These are phyloP conservation scores for Lactifluus hygrophoroides DNA, from an alignment of 768 basidiomycete genomes.

Conservation along the genomic window DNA sequence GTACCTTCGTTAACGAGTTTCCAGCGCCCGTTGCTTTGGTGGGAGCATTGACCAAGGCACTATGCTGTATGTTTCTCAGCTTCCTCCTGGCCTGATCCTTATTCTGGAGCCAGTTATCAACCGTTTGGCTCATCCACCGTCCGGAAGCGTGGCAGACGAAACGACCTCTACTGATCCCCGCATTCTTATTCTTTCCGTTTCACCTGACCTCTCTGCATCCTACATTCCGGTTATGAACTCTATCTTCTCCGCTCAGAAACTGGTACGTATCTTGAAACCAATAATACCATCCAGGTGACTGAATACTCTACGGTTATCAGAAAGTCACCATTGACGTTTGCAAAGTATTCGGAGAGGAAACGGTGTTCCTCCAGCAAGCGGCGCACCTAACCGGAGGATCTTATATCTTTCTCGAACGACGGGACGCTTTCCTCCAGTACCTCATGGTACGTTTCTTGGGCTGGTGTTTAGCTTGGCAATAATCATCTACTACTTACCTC, in stretches of 20 bases:
- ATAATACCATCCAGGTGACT: not conserved
- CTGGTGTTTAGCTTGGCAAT: not conserved
- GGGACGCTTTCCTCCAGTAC: slow-evolving; percentile 87
- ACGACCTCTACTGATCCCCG: slow-evolving; percentile 40
- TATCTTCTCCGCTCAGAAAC: slow-evolving; percentile 97
- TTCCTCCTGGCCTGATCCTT: not conserved
- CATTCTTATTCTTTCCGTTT: slow-evolving; percentile 80
- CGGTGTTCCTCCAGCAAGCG: slow-evolving; percentile 96
- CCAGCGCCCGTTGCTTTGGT: slow-evolving; percentile 67
- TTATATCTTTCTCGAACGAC: slow-evolving; percentile 75
- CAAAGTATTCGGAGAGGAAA: slow-evolving; percentile 81
- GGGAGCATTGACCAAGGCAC: slow-evolving; percentile 81
- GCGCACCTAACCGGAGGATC: slow-evolving; percentile 92
- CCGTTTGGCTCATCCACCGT: slow-evolving; percentile 36
- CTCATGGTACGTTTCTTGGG: slow-evolving; percentile 48
- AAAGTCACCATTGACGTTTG: slow-evolving; percentile 96
- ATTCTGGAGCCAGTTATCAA: slow-evolving; percentile 56
- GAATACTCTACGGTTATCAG: slow-evolving; percentile 32
- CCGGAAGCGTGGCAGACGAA: slow-evolving; percentile 28
- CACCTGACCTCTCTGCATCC: slow-evolving; percentile 78
- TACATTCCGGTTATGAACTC: slow-evolving; percentile 99
- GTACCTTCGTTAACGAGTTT: slow-evolving; percentile 7
- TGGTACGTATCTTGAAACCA: slow-evolving; percentile 41
- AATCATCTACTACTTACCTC: slow-evolving; percentile 7
- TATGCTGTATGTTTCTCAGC: slow-evolving; percentile 59